Conservation (phyloP, 768 basidiomycete genomes). For the Leccinum imitatum region DNA sequence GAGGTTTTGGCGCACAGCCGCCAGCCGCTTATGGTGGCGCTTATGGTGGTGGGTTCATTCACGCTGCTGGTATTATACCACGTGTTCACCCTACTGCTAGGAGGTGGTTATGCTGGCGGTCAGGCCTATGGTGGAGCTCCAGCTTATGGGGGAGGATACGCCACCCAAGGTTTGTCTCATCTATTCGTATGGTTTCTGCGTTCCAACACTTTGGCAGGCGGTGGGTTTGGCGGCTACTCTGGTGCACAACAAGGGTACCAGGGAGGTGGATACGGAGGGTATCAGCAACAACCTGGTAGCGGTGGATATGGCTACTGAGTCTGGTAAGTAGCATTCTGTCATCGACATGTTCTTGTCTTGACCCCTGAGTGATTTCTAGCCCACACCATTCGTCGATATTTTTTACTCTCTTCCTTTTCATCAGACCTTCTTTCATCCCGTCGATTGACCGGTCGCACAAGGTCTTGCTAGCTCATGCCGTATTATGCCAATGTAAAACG, state of each 20-base stretch:
- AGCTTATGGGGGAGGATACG: constrained; percentile 28
- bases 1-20: constrained; percentile 27
- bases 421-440: constrained; percentile 2
- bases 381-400: not conserved
- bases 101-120: constrained; percentile 31
- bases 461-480: constrained; percentile 12
- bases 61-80: not conserved
- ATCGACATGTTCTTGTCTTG: not conserved
- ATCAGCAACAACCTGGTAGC: constrained; percentile 25
- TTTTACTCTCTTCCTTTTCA: not conserved
- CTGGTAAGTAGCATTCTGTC: not conserved
- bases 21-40: constrained; percentile 34
- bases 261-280: constrained; percentile 26
- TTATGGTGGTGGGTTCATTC: constrained; percentile 22
- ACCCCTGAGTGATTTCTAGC: not conserved
- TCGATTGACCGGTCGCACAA: constrained; percentile 1
- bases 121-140: constrained; percentile 15
- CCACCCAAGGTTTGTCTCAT: constrained; percentile 12
- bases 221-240: constrained; percentile 13
- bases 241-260: constrained; percentile 23
- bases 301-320: constrained; percentile 33
- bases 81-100: constrained; percentile 19
- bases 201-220: constrained; percentile 7
- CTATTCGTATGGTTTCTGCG: not conserved
- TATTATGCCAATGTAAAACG: constrained; percentile 23